Evolutionary conservation across 768 basidiomycete species (phyloP).

Genomic region (Lanmaoa rubissima): DNA sequence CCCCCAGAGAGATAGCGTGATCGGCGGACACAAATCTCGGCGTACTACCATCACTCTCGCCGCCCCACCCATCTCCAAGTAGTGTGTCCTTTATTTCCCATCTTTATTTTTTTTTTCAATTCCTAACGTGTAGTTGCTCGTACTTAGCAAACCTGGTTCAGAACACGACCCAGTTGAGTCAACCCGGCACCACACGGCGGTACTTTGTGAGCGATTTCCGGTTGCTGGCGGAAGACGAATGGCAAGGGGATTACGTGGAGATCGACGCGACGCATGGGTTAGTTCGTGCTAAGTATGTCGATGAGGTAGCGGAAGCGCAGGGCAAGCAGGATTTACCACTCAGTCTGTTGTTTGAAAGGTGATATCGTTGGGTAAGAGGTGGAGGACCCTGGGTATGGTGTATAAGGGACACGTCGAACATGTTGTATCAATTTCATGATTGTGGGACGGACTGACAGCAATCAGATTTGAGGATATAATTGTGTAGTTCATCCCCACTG

Average conservation of each 20-base stretch:
- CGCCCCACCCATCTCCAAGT: background rate
- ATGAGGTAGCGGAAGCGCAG: constrained; percentile 6
- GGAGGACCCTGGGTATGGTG: background rate
- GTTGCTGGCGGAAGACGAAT: constrained; percentile 13
- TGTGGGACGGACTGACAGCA: too few species aligned
- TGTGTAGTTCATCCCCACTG: too few species aligned
- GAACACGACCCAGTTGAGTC: constrained; percentile 24
- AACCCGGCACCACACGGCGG: constrained; percentile 10
- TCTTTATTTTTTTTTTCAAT: too few species aligned
- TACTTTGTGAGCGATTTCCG: constrained; percentile 29
- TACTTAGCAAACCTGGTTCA: background rate
- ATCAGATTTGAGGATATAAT: background rate
- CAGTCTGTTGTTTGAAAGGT: constrained; percentile 16
- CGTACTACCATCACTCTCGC: constrained; percentile 24
- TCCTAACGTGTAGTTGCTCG: too few species aligned
- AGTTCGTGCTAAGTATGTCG: constrained; percentile 20
- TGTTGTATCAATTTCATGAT: too few species aligned
- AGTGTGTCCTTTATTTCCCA: too few species aligned
- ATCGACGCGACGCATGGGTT: constrained; percentile 18
- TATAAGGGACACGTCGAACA: background rate
- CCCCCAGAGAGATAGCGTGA: background rate
- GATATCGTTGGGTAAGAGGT: background rate
- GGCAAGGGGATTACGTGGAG: constrained; percentile 23
- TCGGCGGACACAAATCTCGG: constrained; percentile 5
- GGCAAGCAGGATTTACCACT: constrained; percentile 15